Evolutionary conservation across 106 monocot species (phyloP).

Genomic region (Phalaenopsis equestris): DNA sequence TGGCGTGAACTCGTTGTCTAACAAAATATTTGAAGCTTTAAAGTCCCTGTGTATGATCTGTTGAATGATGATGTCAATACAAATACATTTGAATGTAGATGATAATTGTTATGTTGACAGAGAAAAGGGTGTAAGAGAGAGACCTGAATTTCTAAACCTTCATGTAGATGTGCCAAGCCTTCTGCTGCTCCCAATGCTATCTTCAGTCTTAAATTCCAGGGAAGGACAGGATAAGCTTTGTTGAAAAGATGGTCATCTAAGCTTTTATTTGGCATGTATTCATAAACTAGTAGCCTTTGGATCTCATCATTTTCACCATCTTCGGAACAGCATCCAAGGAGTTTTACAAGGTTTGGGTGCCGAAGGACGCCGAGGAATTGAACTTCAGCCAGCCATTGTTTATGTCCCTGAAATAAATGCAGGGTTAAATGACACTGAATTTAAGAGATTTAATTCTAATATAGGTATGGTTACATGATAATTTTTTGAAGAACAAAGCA

Average conservation of each 20-base stretch:
- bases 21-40: slow-evolving; percentile 22
- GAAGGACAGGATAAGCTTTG: slow-evolving; percentile 16
- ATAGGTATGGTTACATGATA: not conserved
- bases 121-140: not conserved
- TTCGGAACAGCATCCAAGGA: slow-evolving; percentile 21
- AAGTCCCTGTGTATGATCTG: slow-evolving; percentile 23
- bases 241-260: slow-evolving; percentile 26
- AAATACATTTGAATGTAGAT: not conserved
- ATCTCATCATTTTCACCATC: slow-evolving; percentile 11
- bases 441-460: not conserved
- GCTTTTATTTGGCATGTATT: slow-evolving; percentile 20
- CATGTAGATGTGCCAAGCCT: slow-evolving; percentile 26
- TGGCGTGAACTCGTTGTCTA: slow-evolving; percentile 22
- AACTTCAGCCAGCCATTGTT: slow-evolving; percentile 23
- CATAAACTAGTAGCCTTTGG: slow-evolving; percentile 22
- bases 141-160: slow-evolving; percentile 26
- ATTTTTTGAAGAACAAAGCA: not conserved
- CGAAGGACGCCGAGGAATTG: slow-evolving; percentile 22
- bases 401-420: slow-evolving; percentile 15
- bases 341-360: slow-evolving; percentile 24
- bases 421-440: not conserved
- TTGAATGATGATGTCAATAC: not conserved
- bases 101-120: not conserved
- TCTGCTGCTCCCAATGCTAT: slow-evolving; percentile 25
- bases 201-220: slow-evolving; percentile 21